Evolutionary conservation across 2,329 filamentous ascomycete genomes (phyloP).

Genomic region (Paraphoma chrysanthemicola): DNA sequence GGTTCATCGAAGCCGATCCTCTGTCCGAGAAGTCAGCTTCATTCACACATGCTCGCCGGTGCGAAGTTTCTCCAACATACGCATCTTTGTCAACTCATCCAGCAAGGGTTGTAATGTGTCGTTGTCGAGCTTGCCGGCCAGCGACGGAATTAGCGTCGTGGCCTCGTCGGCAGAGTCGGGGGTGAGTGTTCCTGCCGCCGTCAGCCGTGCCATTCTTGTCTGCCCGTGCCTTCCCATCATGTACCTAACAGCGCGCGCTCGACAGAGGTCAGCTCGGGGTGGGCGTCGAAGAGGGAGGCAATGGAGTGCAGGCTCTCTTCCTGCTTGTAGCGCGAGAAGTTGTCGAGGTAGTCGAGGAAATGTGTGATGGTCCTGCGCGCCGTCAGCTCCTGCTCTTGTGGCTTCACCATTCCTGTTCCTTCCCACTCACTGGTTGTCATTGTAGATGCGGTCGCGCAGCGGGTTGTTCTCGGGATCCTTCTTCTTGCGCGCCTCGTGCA

Average conservation of each 20-base stretch:
- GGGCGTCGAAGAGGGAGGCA: constrained; percentile 80
- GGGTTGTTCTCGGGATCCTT: constrained; percentile 70
- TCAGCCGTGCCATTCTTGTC: constrained; percentile 14
- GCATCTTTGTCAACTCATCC: constrained; percentile 87
- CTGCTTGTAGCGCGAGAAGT: constrained; percentile 94
- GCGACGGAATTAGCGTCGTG: constrained; percentile 89
- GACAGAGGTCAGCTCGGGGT: constrained; percentile 84
- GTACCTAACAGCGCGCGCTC: constrained; percentile 87
- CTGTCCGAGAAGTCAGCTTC: constrained; percentile 29
- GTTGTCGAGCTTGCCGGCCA: constrained; percentile 89
- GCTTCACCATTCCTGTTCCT: constrained; percentile 4
- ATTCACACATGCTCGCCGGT: background rate
- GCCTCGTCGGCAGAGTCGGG: constrained; percentile 94
- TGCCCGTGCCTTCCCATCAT: constrained; percentile 50
- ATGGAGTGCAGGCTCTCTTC: constrained; percentile 96
- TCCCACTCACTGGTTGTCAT: constrained; percentile 39
- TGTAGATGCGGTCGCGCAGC: constrained; percentile 79
- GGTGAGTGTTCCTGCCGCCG: constrained; percentile 77
- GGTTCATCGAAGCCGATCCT: constrained; percentile 32
- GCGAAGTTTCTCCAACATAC: constrained; percentile 41
- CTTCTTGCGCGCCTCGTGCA: constrained; percentile 79
- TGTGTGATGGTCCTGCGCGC: constrained; percentile 71
- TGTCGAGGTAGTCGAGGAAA: constrained; percentile 90
- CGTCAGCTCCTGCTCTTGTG: constrained; percentile 47
- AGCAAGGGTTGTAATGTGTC: constrained; percentile 86